Evolutionary conservation across 179 eudicot species (phyloP).

Genomic region (Vitellaria paradoxa): DNA sequence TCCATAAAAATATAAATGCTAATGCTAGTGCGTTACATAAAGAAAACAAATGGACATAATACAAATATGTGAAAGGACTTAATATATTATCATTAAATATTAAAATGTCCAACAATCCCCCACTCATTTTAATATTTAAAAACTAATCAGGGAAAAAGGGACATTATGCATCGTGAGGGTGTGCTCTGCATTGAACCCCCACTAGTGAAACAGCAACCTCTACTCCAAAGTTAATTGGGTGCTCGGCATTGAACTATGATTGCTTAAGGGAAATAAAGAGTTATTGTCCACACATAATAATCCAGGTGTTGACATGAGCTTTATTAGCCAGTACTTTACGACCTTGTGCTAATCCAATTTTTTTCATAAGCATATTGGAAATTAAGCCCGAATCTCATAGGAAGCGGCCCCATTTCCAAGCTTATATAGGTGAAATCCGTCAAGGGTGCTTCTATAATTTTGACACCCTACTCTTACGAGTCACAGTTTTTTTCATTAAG

Average conservation of each 20-base stretch:
- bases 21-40: too few relatives aligned
- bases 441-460: not conserved
- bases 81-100: too few relatives aligned
- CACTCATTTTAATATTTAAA: too few relatives aligned
- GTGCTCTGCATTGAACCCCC: not conserved
- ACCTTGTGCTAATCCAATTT: not conserved
- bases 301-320: not conserved
- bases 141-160: too few relatives aligned
- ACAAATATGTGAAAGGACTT: too few relatives aligned
- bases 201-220: not conserved
- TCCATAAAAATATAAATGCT: too few relatives aligned
- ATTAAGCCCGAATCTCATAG: not conserved
- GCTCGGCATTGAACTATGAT: not conserved
- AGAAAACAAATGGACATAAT: too few relatives aligned
- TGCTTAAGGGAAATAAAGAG: not conserved
- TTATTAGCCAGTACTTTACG: not conserved
- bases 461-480: not conserved
- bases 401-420: not conserved
- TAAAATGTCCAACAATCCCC: too few relatives aligned
- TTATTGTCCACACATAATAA: not conserved
- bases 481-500: not conserved
- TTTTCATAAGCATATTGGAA: not conserved
- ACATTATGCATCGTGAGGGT: not conserved
- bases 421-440: not conserved
- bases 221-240: not conserved